phyloP scores from a whole-genome alignment of 352 stramenopile genomes.

The Pythium rhizo-oryzae region DNA sequence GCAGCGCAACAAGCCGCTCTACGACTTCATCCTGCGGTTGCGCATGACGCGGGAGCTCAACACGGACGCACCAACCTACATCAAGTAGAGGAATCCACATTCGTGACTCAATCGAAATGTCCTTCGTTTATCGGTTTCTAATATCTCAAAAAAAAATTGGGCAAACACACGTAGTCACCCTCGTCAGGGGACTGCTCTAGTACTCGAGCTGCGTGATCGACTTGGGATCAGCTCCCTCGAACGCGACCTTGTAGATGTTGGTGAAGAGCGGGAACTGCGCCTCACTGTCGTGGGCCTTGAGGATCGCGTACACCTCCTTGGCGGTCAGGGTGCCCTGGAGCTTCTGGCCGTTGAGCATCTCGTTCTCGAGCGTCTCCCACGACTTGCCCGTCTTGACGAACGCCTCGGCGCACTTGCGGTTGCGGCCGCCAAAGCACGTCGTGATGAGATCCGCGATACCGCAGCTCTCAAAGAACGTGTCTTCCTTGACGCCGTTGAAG shows the following conservation, averaged over 20 bases:
- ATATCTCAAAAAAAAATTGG: slow-evolving; percentile 19
- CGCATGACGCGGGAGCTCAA: slow-evolving; percentile 54
- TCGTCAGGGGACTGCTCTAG: background rate
- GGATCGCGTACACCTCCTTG: slow-evolving; percentile 93
- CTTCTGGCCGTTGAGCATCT: slow-evolving; percentile 97
- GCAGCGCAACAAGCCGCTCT: slow-evolving; percentile 46
- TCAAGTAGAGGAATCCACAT: slow-evolving; percentile 24
- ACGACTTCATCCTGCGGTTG: slow-evolving; percentile 52
- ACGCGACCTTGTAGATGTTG: slow-evolving; percentile 95
- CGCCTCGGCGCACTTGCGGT: slow-evolving; percentile 95
- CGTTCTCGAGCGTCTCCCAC: slow-evolving; percentile 93
- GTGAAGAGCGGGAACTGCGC: slow-evolving; percentile 92
- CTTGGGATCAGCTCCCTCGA: slow-evolving; percentile 80
- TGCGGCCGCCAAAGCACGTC: slow-evolving; percentile 97
- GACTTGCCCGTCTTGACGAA: slow-evolving; percentile 85
- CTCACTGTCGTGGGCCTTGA: slow-evolving; percentile 82
- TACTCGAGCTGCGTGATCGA: slow-evolving; percentile 73
- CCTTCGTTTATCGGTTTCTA: slow-evolving; percentile 18
- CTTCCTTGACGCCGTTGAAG: slow-evolving; percentile 92
- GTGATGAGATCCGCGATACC: slow-evolving; percentile 98
- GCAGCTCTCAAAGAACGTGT: slow-evolving; percentile 97
- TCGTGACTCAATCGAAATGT: background rate
- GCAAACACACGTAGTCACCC: background rate
- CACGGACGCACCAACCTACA: slow-evolving; percentile 34
- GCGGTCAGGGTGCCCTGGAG: slow-evolving; percentile 95